phyloP scores from a whole-genome alignment of 1,284 basidiomycete genomes.

The Microstroma glucosiphilum region DNA sequence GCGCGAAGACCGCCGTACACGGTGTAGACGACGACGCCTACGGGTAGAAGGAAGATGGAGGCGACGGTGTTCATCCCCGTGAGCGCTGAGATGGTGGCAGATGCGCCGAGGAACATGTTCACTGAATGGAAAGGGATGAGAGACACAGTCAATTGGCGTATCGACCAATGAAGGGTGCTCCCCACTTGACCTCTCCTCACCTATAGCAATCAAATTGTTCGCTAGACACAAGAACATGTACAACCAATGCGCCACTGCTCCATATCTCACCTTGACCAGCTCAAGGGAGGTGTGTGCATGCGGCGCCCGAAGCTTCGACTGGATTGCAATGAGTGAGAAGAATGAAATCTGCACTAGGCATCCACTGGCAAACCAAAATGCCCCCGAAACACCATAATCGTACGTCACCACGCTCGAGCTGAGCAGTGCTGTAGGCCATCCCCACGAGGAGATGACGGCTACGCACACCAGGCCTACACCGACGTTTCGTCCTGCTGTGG shows the following conservation, averaged over 20 bases:
- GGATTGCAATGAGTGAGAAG: conserved; percentile 23
- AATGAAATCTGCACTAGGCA: conserved; percentile 18
- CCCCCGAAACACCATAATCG: conserved; percentile 39
- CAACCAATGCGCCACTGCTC: conserved; percentile 32
- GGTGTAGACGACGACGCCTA: conserved; percentile 38
- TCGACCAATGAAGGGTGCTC: too few species aligned
- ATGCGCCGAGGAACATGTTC: conserved; percentile 43
- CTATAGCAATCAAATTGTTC: conserved; percentile 40
- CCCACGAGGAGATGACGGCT: conserved; percentile 40
- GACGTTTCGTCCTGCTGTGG: conserved; percentile 25
- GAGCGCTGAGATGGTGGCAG: conserved; percentile 35
- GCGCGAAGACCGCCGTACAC: conserved; percentile 38
- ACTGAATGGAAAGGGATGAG: conserved; percentile 2
- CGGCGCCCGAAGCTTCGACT: conserved; percentile 14
- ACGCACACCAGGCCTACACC: conserved; percentile 39
- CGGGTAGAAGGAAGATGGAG: conserved; percentile 34
- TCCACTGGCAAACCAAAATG: conserved; percentile 7
- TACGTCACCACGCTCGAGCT: conserved; percentile 34
- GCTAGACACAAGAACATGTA: conserved; percentile 42
- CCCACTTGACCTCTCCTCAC: too few species aligned
- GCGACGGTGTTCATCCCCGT: conserved; percentile 43
- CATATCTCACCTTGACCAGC: conserved; percentile 37
- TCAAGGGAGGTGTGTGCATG: conserved; percentile 45
- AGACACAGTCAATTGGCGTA: too few species aligned
- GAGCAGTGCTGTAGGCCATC: conserved; percentile 42